phyloP scores from a whole-genome alignment of 805 yeast genomes.

The Naumovozyma castellii region DNA sequence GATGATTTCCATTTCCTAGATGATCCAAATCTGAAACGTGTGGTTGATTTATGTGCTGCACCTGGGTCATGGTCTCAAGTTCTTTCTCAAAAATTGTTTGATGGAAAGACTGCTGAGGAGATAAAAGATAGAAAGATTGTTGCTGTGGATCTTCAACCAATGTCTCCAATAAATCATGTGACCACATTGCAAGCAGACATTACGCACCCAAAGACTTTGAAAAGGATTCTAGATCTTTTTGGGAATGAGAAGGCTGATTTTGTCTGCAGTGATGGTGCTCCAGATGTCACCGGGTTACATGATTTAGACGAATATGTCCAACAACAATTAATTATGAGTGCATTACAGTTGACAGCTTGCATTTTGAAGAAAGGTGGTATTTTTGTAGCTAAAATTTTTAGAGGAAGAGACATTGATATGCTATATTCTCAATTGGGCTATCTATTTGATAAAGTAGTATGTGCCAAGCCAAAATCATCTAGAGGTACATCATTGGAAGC shows the following conservation, averaged over 20 bases:
- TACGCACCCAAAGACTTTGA: slow-evolving; percentile 86
- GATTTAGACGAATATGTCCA: slow-evolving; percentile 95
- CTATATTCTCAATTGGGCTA: slow-evolving; percentile 86
- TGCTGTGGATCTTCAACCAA: slow-evolving; percentile 93
- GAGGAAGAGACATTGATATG: slow-evolving; percentile 92
- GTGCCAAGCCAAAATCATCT: slow-evolving; percentile 94
- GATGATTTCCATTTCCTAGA: slow-evolving; percentile 79
- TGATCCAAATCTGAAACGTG: slow-evolving; percentile 54
- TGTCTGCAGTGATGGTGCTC: slow-evolving; percentile 96
- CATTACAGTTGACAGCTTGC: slow-evolving; percentile 85
- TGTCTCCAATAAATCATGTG: slow-evolving; percentile 92
- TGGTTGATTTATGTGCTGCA: slow-evolving; percentile 96
- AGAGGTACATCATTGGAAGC: slow-evolving; percentile 92
- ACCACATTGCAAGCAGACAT: slow-evolving; percentile 91
- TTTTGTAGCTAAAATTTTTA: slow-evolving; percentile 90
- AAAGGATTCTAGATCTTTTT: slow-evolving; percentile 65
- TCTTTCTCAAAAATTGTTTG: slow-evolving; percentile 57
- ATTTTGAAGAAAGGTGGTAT: slow-evolving; percentile 81
- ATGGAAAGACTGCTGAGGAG: slow-evolving; percentile 28
- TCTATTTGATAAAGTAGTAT: slow-evolving; percentile 75
- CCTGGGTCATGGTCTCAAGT: slow-evolving; percentile 99
- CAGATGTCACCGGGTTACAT: slow-evolving; percentile 95
- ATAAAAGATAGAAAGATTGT: slow-evolving; percentile 57
- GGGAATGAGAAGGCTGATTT: slow-evolving; percentile 92
- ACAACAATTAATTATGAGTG: slow-evolving; percentile 86